Evolutionary conservation across 225 moss, liverwort and hornwort genomes (phyloP), one percentile per base, ranked within the genome.

Genomic region (Physcomitrium patens): DNA sequence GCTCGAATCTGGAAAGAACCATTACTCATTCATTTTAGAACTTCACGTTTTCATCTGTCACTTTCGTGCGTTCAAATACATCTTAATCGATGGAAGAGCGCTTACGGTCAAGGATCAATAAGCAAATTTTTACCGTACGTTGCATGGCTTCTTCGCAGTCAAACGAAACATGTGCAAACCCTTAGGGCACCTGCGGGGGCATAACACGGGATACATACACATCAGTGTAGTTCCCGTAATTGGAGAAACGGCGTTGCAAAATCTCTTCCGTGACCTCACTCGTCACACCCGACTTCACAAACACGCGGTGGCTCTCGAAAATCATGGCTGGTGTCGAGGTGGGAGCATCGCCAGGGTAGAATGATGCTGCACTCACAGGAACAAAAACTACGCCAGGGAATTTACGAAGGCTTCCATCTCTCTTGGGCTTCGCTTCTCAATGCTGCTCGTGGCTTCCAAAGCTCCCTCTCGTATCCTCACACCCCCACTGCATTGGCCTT

Each of bases 281-380:
- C 17, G 92, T 92, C 61, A 94, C 90, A 10, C 89, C 90, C 14
- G 92, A 94, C 71, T 94, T 92, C 62, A 92, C 90, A 14, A 92
- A 94, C 65, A 94, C 87, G 10, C 90, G 90, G 73, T 92, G 87
- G 55, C 90, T 78, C 70, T 94, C 85, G 41, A 90, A 79, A 11
- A 86, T 82, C 84, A 86, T 79, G 49, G 60, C 26, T 3, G 62
- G 41, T 15, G 52, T 60, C 0, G 60, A 10, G 7, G 8, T 0
- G 13, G 42, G 2, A 1, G 43, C 43, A 52, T 52, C n/a, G 12
- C 12, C 11, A 17, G 4, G n/a, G 31, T 37, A 37, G 31, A 50
- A 28, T 9, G 26, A 67, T 11, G 28, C n/a, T 1, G 5, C 51
- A 12, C 7, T 11, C 17, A 28, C 26, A 51, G 31, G 5, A 37